phyloP scores from a whole-genome alignment of 192 early-diverging fungal species.

The Entomortierella parvispora region DNA sequence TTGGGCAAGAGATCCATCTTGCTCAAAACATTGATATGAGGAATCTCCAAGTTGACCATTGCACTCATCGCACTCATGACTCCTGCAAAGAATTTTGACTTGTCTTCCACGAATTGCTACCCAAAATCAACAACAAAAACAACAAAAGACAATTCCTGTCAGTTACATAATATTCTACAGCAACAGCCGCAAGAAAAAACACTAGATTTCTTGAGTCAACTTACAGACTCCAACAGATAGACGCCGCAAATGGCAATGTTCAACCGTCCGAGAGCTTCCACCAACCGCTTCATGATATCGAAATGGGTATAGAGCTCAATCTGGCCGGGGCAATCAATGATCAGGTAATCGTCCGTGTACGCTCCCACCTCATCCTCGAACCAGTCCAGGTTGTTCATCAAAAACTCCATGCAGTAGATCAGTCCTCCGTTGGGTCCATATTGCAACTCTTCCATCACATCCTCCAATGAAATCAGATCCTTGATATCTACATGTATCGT shows the following conservation, averaged over 20 bases:
- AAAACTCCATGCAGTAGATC: slow-evolving; percentile 97
- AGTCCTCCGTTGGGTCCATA: slow-evolving; percentile 98
- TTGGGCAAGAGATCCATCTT: slow-evolving; percentile 94
- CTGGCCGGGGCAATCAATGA: slow-evolving; percentile 97
- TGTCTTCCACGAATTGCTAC: slow-evolving; percentile 94
- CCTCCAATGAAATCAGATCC: slow-evolving; percentile 96
- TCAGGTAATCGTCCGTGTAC: slow-evolving; percentile 96
- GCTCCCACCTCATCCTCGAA: slow-evolving; percentile 91
- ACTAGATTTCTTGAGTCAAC: too few relatives aligned
- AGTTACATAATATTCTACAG: too few relatives aligned
- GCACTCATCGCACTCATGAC: slow-evolving; percentile 95
- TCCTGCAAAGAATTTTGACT: slow-evolving; percentile 96
- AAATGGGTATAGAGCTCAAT: slow-evolving; percentile 99
- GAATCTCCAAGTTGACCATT: slow-evolving; percentile 97
- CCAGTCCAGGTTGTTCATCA: slow-evolving; percentile 97
- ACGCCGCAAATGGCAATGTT: slow-evolving; percentile 93
- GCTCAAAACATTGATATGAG: slow-evolving; percentile 97
- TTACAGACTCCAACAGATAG: slow-evolving; percentile 84
- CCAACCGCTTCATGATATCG: slow-evolving; percentile 90
- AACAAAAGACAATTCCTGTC: background rate
- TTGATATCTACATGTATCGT: slow-evolving; percentile 95
- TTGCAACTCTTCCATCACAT: slow-evolving; percentile 97
- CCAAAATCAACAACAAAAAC: background rate
- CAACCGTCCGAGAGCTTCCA: slow-evolving; percentile 71
- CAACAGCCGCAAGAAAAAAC: too few relatives aligned